Base-by-base conservation (phyloP, 192 early-diverging fungal species). In the Podila epigama region DNA sequence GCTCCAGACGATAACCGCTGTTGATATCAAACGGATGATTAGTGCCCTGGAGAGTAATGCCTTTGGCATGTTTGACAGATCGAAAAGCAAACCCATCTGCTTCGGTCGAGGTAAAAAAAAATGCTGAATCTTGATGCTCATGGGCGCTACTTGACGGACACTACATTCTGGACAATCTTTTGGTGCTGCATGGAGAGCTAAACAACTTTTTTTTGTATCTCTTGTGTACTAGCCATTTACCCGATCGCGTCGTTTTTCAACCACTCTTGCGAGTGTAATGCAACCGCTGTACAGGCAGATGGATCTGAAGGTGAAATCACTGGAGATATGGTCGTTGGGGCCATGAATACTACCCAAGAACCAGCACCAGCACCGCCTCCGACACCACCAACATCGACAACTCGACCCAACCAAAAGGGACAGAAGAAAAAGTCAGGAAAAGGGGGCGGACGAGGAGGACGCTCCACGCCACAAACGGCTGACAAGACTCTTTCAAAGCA, bases 181-280 rank as follows among this genome's bases (percentile, higher is more conserved):
- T n/a, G n/a, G n/a, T n/a, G n/a, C n/a, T n/a, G n/a, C n/a, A n/a
- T n/a, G n/a, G n/a, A n/a, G n/a, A n/a, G n/a, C n/a, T n/a, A n/a
- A n/a, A n/a, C n/a, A n/a, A n/a, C n/a, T n/a, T n/a, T n/a, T 35
- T 62, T 31, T n/a, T 28, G 58, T 53, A n/a, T 66, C 15, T 80
- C 67, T 51, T 55, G 75, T 40, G 71, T 70, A 31, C 36, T 86
- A 82, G 91, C 87, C 0, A 58, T 92, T 18, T 91, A 85, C 65
- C 89, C 89, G 8, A 44, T 81, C 22, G 89, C 88, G 1, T 84
- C 85, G 2, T 88, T 85, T 35, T 91, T 92, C 58, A 92, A 92
- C 70, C 91, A 92, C 60, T 84, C 86, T 3, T 92, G 91, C 60
- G 79, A 86, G 25, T 81, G 82, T 22, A 90, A 85, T n/a, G 44